Evolutionary conservation across 73 alveolate genomes (phyloP), one percentile per base, ranked within the genome.

Genomic region (Tetrahymena borealis): DNA sequence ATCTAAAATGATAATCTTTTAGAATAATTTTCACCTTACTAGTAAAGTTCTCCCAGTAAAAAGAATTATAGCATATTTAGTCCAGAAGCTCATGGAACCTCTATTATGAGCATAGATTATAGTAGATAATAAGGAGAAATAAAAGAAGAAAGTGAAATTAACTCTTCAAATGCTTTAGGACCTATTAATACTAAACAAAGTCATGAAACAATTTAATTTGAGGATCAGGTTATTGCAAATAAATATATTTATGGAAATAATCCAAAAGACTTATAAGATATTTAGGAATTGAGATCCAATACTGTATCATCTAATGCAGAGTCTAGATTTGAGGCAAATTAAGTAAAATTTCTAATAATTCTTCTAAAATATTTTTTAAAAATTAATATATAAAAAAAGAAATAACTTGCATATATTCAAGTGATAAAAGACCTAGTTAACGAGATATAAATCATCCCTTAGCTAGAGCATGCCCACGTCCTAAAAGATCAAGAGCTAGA

Each of bases 21-120:
- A 41, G 94, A 94, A 13, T 91, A 91, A 85, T 95, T 92, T 94
- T 92, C 90, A 31, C 91, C 97, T 4, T 94, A 93, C 78, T 39
- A 33, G 38, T 78, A 95, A 0, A 93, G 78, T 39, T 91, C 95
- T 40, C 91, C 78, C 15, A 39, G 91, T 78, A 91, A 93, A 95
- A 15, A 93, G 60, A 91, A 95, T 95, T 33, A 93, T 40, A 78
- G 91, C 78, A 38, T 39, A 43, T 60, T 60, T 20, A 60, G 85
- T 20, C 85, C 85, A 15, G 85, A 60, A 60, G 85, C 2, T 60
- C 85, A 60, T 60, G 85, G 85, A 18, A 60, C 33, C 28, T 60
- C 85, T 3, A 60, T 60, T 24, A 35, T 4, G 9, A 35, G 37
- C 28, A 12, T 60, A 11, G 85, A 60, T 3, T 60, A 60, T 20